Base-by-base conservation (phyloP, 2,329 filamentous ascomycete species). In the Sporothrix brunneoviolacea region DNA sequence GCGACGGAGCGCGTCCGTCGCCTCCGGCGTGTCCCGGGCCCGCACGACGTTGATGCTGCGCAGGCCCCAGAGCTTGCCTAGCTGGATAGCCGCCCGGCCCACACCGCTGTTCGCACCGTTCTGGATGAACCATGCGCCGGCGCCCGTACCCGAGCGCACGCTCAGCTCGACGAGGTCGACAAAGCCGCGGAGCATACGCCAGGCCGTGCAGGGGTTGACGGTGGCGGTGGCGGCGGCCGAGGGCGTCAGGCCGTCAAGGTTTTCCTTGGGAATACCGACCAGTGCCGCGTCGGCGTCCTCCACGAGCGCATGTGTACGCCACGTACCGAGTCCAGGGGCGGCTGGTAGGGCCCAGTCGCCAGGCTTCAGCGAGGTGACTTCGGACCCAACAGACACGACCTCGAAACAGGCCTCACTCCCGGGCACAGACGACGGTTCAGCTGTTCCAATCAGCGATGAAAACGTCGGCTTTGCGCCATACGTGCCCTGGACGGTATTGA, bases 301-400 rank as follows among this genome's bases (percentile, higher is more conserved):
- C n/a, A 77, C 80, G 40, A 90, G 78, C 16, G 87, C 87, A 64
- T 98, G 91, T 3, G 93, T 98, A 54, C 93, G 79, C 90, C 93
- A 97, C 12, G 93, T 97, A 32, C 93, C 93, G 64, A 94, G 88
- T 6, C 87, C 84, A 1, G 88, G 87, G 43, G 74, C 72, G 51
- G 86, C 85, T 68, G 94, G 91, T 55, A 97, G 87, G 8, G 95
- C 91, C 91, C 93, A 97, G 65, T 98, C 91, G 52, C 91, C 93
- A 58, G 79, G 84, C 19, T 73, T 63, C 21, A 95, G 70, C 3
- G 61, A 60, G 1, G 66, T 63, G 10, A 75, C 77, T 19, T 70
- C 70, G 1, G 79, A 75, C 1, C 89, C 86, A 1, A 81, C 72
- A 1, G 83, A 76, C 19, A 89, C 70, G n/a, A 97, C 84, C 68